Evolutionary conservation across 2,329 filamentous ascomycete genomes (phyloP), one percentile per base, ranked within the genome.

Genomic region (Aureobasidium lini): DNA sequence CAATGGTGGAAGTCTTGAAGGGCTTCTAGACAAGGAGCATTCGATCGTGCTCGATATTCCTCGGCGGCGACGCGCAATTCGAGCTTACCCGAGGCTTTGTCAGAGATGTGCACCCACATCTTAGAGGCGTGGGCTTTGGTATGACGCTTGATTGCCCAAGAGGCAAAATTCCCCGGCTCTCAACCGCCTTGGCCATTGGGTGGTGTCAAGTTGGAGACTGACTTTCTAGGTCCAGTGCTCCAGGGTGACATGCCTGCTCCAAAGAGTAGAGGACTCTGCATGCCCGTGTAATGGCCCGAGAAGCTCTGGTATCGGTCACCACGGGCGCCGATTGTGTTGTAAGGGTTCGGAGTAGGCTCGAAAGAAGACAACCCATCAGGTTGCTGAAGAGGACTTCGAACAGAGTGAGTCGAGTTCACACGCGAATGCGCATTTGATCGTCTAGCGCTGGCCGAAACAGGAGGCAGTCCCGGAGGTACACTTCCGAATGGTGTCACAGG

Each of bases 211-310:
- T 60, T 63, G 5, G 57, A 39, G 11, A 50, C 31, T n/a, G 60
- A 60, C 37, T 47, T 59, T 9, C 52, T 43, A 43, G 62, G 57
- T 28, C 31, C 47, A 7, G 67, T 64, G 50, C 70, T 70, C 72
- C 72, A 77, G 5, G 72, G 70, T 61, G 72, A 72, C 31, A 66
- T 66, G 4, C 65, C 70, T 39, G 69, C 69, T 13, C 70, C 73
- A 62, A 76, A 78, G 6, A 77, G 66, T 34, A 77, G 57, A 8
- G 75, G 73, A 61, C 73, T 76, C 7, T 68, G 69, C 64, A 75
- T 69, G 44, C 67, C 70, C 16, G 70, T 68, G 13, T 67, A 63
- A 9, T 71, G 62, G 18, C 69, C 69, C 39, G 69, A 67, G 43
- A 59, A 48, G 40, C 57, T 59, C 13, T 46, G 47, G 13, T 43